These are phyloP conservation scores for Kwoniella sp. DNA, from an alignment of 768 basidiomycete genomes.

Conservation along the genomic window DNA sequence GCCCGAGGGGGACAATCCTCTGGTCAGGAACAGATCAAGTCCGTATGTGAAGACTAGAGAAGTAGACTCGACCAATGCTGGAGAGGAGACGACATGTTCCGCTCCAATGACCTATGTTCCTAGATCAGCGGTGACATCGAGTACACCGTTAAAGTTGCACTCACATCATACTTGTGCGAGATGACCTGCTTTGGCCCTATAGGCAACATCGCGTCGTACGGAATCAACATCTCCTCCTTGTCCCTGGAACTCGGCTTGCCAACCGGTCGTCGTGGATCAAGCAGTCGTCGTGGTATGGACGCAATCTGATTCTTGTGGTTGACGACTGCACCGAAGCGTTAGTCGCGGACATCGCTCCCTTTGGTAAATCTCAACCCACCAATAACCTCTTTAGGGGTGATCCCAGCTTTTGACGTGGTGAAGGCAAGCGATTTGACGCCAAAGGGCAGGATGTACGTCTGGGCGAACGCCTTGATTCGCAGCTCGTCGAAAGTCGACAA, in stretches of 20 bases:
- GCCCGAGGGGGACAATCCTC: slow-evolving; percentile 70
- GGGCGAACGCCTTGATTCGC: slow-evolving; percentile 61
- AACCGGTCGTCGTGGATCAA: slow-evolving; percentile 81
- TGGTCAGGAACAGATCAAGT: slow-evolving; percentile 81
- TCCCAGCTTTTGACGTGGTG: slow-evolving; percentile 82
- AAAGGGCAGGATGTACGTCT: slow-evolving; percentile 66
- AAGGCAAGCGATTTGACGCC: slow-evolving; percentile 66
- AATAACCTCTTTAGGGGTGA: slow-evolving; percentile 78
- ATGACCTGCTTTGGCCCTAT: slow-evolving; percentile 62
- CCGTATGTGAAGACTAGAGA: slow-evolving; percentile 82
- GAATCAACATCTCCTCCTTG: slow-evolving; percentile 75
- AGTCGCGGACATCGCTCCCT: neutral
- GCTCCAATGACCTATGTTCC: slow-evolving; percentile 61
- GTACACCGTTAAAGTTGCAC: slow-evolving; percentile 15
- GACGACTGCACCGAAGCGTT: slow-evolving; percentile 59
- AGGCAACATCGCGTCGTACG: slow-evolving; percentile 74
- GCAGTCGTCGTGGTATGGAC: slow-evolving; percentile 64
- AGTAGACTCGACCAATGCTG: slow-evolving; percentile 85
- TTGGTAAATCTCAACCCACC: slow-evolving; percentile 55
- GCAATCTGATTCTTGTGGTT: slow-evolving; percentile 69
- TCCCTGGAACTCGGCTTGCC: slow-evolving; percentile 71
- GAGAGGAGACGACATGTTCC: slow-evolving; percentile 67
- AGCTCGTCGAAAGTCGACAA: slow-evolving; percentile 58
- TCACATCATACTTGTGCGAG: slow-evolving; percentile 59
- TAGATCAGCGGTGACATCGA: neutral